These are phyloP conservation scores for Bryopsis sp. DNA, from an alignment of 139 green algal genomes.

Conservation along the genomic window DNA sequence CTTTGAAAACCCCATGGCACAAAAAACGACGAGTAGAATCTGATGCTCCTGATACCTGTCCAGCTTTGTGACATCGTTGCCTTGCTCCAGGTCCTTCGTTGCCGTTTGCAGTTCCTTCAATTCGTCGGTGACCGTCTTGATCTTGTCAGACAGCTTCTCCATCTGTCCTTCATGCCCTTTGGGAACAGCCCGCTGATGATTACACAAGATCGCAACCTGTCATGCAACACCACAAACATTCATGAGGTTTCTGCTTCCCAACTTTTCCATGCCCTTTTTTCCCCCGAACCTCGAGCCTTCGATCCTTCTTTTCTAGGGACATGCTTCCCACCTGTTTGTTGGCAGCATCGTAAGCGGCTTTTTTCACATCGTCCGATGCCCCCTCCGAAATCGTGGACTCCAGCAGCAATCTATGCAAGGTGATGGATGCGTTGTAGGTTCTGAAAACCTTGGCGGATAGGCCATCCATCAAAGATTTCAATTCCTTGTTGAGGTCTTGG, in stretches of 20 bases:
- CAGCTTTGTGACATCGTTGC: too few species aligned
- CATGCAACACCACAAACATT: neutral
- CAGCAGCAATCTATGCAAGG: slow-evolving; percentile 74
- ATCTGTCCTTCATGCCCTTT: slow-evolving; percentile 83
- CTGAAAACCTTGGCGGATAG: slow-evolving; percentile 97
- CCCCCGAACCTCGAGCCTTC: neutral
- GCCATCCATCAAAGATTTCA: slow-evolving; percentile 94
- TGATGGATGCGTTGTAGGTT: slow-evolving; percentile 97
- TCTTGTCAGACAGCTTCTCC: slow-evolving; percentile 32
- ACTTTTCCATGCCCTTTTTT: neutral
- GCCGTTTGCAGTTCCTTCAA: neutral
- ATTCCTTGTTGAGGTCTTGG: slow-evolving; percentile 78
- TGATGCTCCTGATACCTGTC: too few species aligned
- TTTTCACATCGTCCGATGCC: slow-evolving; percentile 46
- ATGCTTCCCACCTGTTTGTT: slow-evolving; percentile 85
- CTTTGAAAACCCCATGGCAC: too few species aligned
- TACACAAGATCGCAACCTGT: slow-evolving; percentile 96
- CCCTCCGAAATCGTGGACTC: slow-evolving; percentile 34
- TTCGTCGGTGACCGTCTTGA: neutral
- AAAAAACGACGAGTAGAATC: too few species aligned
- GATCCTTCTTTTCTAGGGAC: neutral
- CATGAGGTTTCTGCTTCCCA: neutral
- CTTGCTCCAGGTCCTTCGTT: neutral
- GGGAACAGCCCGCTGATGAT: slow-evolving; percentile 88
- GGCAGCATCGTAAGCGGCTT: slow-evolving; percentile 85